Percentiles rank a stretch among this genome's conserved stretches.
Evolutionary conservation across 768 basidiomycete species (phyloP).

Genomic region (Tricholoma hemisulphureum): DNA sequence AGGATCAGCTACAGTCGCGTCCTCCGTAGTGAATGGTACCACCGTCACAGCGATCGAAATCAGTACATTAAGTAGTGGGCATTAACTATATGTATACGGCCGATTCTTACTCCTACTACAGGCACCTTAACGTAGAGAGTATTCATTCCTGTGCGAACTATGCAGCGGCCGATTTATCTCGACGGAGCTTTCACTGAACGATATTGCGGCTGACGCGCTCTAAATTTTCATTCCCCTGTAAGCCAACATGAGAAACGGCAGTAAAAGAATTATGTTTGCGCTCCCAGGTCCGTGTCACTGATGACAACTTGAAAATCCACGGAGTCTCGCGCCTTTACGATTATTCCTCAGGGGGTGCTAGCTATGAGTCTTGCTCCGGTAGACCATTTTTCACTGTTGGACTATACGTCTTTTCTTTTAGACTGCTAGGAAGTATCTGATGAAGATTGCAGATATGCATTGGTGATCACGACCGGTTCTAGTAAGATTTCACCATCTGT

Average conservation of each 20-base stretch:
- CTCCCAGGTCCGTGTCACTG: constrained; percentile 43
- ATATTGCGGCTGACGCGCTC: constrained; percentile 49
- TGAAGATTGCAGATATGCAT: constrained; percentile 33
- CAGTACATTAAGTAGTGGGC: no score
- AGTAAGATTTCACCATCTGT: constrained; percentile 20
- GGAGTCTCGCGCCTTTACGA: constrained; percentile 48
- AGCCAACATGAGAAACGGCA: constrained; percentile 3
- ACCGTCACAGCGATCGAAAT: no score
- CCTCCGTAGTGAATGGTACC: no score
- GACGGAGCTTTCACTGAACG: constrained; percentile 23
- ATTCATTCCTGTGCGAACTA: no score
- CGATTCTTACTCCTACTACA: no score
- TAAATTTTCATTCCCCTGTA: constrained; percentile 49
- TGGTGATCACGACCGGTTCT: constrained; percentile 42
- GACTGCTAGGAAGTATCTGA: neutral
- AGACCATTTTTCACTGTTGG: constrained; percentile 52
- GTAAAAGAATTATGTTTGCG: neutral
- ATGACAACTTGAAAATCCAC: constrained; percentile 52
- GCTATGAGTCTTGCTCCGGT: constrained; percentile 48
- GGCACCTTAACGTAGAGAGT: no score
- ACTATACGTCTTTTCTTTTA: constrained; percentile 31
- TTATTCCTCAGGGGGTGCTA: constrained; percentile 37
- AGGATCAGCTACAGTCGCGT: neutral
- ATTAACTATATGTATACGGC: no score
- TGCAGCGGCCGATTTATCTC: no score